Evolutionary conservation across 208 protist species (phyloP).

Genomic region (Leishmania martiniquensis): DNA sequence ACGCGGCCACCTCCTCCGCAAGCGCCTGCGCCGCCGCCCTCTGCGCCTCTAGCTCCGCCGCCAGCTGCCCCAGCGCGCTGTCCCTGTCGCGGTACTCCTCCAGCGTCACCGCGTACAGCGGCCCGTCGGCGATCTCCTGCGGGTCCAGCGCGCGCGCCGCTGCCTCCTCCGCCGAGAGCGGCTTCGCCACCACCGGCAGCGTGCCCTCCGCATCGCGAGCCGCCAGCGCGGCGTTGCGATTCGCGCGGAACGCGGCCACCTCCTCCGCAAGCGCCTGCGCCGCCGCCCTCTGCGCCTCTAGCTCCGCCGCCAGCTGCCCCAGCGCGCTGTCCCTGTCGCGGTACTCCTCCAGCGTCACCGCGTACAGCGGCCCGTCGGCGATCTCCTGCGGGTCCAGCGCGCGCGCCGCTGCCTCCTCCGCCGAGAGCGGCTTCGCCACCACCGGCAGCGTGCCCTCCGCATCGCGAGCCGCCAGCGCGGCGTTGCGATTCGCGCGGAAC

Average conservation of each 20-base stretch:
- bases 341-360: slow-evolving; percentile 17
- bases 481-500: too few relatives aligned
- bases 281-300: slow-evolving; percentile 19
- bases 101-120: slow-evolving; percentile 28
- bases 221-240: slow-evolving; percentile 31
- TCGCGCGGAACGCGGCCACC: slow-evolving; percentile 7
- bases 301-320: slow-evolving; percentile 7
- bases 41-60: slow-evolving; percentile 25
- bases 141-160: slow-evolving; percentile 26
- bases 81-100: slow-evolving; percentile 14
- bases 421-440: not conserved
- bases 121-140: slow-evolving; percentile 20
- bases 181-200: slow-evolving; percentile 23
- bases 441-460: slow-evolving; percentile 34
- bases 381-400: slow-evolving; percentile 25
- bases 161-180: slow-evolving; percentile 23
- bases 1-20: slow-evolving; percentile 5
- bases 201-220: slow-evolving; percentile 29
- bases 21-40: not conserved
- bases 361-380: slow-evolving; percentile 28
- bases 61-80: not conserved
- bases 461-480: slow-evolving; percentile 17
- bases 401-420: slow-evolving; percentile 20
- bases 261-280: slow-evolving; percentile 3
- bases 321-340: too few relatives aligned